These are phyloP conservation scores for Saccharomycopsis babjevae DNA, from an alignment of 805 yeast genomes.

Conservation along the genomic window DNA sequence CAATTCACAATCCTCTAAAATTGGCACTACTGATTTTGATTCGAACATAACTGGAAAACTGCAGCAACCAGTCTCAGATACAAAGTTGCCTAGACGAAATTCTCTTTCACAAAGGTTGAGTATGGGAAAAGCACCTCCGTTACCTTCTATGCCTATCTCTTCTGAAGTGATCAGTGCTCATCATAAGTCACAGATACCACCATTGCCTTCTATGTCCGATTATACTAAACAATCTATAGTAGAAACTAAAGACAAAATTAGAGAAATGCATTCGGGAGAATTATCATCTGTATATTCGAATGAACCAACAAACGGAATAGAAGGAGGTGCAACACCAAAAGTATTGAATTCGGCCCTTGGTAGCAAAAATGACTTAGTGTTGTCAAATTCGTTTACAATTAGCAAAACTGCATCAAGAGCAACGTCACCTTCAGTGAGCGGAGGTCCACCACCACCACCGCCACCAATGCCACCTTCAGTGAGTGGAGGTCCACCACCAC, in stretches of 20 bases:
- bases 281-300: not conserved
- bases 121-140: not conserved
- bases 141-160: not conserved
- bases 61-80: not conserved
- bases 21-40: not conserved
- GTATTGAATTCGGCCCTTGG: too few relatives aligned
- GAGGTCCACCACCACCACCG: constrained; percentile 21
- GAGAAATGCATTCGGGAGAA: not conserved
- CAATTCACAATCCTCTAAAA: not conserved
- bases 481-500: constrained; percentile 19
- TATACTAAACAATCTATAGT: constrained; percentile 19
- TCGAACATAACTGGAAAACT: not conserved
- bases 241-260: constrained; percentile 18
- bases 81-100: not conserved
- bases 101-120: not conserved
- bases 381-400: too few relatives aligned
- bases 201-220: constrained; percentile 27
- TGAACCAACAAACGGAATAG: not conserved
- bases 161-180: not conserved
- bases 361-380: too few relatives aligned
- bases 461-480: constrained; percentile 23
- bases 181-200: constrained; percentile 18
- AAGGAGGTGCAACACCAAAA: too few relatives aligned
- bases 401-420: not conserved
- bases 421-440: not conserved